Base-by-base conservation (phyloP, 2,329 filamentous ascomycete species). In the Chaetothyriales sp. region DNA sequence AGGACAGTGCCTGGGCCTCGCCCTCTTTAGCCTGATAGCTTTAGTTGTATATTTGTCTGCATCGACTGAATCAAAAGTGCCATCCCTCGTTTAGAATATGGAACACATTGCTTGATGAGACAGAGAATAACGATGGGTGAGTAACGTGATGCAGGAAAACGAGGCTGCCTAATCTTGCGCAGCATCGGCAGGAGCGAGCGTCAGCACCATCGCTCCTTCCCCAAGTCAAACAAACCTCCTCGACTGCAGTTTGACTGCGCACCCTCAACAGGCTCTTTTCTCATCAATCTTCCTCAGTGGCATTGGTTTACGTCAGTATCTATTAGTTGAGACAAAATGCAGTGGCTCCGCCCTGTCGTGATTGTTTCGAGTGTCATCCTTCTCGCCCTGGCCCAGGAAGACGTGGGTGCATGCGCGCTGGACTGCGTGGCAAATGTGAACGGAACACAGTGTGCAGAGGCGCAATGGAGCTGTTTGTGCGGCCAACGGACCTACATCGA, bases 1-100 rank as follows among this genome's bases (percentile, higher is more conserved):
- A 78, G 65, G 71, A 70, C 58, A 69, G 74, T 49, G 65, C 66
- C 53, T 71, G 69, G 66, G 15, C 32, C 3, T 39, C 32, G 12
- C 32, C 32, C 32, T 28, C 3, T 4, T 39, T 39, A 12, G 12
- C 3, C 8, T 10, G 28, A 36, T 12, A 36, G 28, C 10, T 36
- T 10, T 9, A 5, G 26, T 28, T 9, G 26, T 28, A 28, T 9
- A 28, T 28, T 28, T 28, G 26, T 28, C 26, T 5, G 26, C 26
- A 9, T 5, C 26, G n/a, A n/a, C n/a, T 25, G 22, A 25, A 3
- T 25, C 3, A 25, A 25, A 25, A 25, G 22, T 6, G 22, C 22
- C 22, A 3, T n/a, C n/a, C n/a, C n/a, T n/a, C n/a, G n/a, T n/a
- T n/a, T n/a, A n/a, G n/a, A n/a, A n/a, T n/a, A n/a, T n/a, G n/a